Evolutionary conservation across 768 basidiomycete genomes (phyloP), one percentile per base, ranked within the genome.

Genomic region (Leccinum disarticulatum): DNA sequence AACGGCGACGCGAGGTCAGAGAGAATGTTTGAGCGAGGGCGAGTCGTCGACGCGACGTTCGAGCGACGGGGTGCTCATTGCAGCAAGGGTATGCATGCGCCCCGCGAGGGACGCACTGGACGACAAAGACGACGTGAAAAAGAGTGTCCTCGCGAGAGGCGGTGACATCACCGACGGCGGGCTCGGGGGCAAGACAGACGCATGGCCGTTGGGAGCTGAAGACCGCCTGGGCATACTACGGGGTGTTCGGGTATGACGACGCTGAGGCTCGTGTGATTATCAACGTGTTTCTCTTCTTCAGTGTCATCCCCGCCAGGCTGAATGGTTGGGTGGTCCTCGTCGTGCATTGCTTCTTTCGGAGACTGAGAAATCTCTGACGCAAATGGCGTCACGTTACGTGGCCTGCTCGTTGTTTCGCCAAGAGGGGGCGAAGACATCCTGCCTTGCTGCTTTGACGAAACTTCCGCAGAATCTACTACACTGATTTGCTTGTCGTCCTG

Each of bases 141-240:
- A 84, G 30, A 88, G 76, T 28, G 78, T 76, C 28, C 76, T 80
- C 56, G 85, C 81, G 57, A 88, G 75, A 1, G 82, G 79, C 1
- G 83, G 82, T 11, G 82, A 87, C 70, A 76, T 83, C 36, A 88
- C 70, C 59, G 78, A 77, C 2, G 84, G 77, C 0, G 87, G 87
- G 61, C 84, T 86, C 27, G 75, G 75, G 0, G 85, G 84, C 3
- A 88, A 76, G 22, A 81, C 64, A 3, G 74, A 75, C 10, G 73
- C 72, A 51, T 79, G 77, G 27, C 63, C 53, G 36, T 73, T 70
- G 25, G 67, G 55, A 51, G 59, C 60, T 17, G 60, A 67, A 36
- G 59, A 61, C 19, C 58, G 55, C 38, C 61, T 61, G 30, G 63
- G 61, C 10, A 22, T 0, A 55, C 51, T 33, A 7, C 43, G 35